Conservation (phyloP, 257 asterid genomes). For the Vinca minor region DNA sequence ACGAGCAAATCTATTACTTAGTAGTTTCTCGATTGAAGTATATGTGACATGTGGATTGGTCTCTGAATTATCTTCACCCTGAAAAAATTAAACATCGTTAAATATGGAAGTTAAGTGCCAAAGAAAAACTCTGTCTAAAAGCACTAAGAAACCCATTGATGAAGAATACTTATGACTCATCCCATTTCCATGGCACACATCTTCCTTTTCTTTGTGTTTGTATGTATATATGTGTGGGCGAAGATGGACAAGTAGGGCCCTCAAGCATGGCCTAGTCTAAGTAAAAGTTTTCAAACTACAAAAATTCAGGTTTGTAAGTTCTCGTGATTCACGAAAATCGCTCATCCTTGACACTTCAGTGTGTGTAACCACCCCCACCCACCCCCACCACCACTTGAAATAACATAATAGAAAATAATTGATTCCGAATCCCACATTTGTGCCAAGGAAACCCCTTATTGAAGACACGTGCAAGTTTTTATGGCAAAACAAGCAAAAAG, state of each 20-base stretch:
- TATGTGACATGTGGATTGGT: conserved; percentile 27
- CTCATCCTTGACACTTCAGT: not conserved
- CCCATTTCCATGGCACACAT: not conserved
- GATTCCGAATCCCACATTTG: not conserved
- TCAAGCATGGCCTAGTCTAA: not conserved
- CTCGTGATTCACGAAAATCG: not conserved
- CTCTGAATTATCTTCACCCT: conserved; percentile 36
- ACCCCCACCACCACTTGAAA: too few relatives aligned
- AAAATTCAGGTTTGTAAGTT: too few relatives aligned
- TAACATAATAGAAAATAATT: not conserved
- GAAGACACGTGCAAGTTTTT: not conserved
- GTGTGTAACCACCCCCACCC: too few relatives aligned
- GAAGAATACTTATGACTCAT: not conserved
- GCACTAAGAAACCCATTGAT: not conserved
- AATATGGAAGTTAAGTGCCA: not conserved
- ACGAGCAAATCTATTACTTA: conserved; percentile 74
- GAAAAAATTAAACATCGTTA: conserved; percentile 23
- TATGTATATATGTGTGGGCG: too few relatives aligned
- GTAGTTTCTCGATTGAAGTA: conserved; percentile 69
- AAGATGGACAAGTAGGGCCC: not conserved
- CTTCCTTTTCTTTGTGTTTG: not conserved
- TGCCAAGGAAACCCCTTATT: not conserved
- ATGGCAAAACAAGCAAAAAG: not conserved
- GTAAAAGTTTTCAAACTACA: not conserved
- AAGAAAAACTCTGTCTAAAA: not conserved